Evolutionary conservation across 257 asterid species (phyloP), one percentile per base, ranked within the genome.

Genomic region (Rauvolfia tetraphylla): DNA sequence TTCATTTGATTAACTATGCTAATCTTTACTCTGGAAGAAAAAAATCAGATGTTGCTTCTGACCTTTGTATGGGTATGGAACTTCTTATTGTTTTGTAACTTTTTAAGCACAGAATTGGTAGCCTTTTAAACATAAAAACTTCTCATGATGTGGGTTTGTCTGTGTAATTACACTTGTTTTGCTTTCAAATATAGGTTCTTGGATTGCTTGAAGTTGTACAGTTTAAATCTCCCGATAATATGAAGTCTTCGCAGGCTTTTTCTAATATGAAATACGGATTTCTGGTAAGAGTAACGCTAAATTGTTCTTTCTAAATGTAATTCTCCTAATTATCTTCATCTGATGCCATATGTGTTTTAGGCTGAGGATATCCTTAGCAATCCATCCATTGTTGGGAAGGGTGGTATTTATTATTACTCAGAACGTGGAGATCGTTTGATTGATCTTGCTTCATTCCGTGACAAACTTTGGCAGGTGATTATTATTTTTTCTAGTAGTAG

Each of bases 401-500:
- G 90, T 68, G 90, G 87, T 79, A 84, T 89, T 72, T 93, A 95
- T 85, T 92, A 87, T 84, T 88, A 82, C 81, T 93, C 98, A 25
- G 99, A 95, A 68, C 97, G 97, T 69, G 99, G 98, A 25, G 99
- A 93, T 80, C 97, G 97, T 48, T 92, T 95, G 80, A 86, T 95
- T 75, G 96, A 93, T 85, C 86, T 93, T 67, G 78, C 89, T 79
- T 85, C 96, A 78, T 87, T 95, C 75, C 88, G 97, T 70, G 97
- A 93, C 83, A 89, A 80, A 81, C 90, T 95, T 75, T 95, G 99
- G 96, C 96, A 95, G 99, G 99, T 91, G 81, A 73, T 70, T 15
- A 74, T 66, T 76, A 71, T 65, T 22, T n/a, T n/a, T n/a, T n/a
- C n/a, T n/a, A n/a, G n/a, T n/a, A n/a, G n/a, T n/a, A n/a, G n/a